A percentile compares a stretch with the other conserved stretches of the same genome.
Conservation (phyloP, 345 rosid genomes). For the Aurinia saxatilis region DNA sequence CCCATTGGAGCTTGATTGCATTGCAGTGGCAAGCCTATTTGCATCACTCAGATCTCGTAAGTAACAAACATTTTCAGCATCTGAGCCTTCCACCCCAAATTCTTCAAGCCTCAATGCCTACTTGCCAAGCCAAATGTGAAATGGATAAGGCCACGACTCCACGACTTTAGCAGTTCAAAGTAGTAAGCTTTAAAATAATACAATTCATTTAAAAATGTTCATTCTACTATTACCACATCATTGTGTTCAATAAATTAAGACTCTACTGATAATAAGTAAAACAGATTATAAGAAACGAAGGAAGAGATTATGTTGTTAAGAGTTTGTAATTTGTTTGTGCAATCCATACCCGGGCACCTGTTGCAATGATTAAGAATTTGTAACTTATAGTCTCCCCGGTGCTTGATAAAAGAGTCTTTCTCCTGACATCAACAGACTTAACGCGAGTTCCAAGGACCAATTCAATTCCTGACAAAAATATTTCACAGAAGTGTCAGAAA, state of each 20-base stretch:
- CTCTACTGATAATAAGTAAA: not conserved
- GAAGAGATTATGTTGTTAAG: not conserved
- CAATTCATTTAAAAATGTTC: not conserved
- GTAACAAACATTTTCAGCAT: conserved; percentile 91
- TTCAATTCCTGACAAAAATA: conserved; percentile 66
- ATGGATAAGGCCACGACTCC: conserved; percentile 18
- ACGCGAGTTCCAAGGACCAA: conserved; percentile 90
- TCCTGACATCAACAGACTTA: conserved; percentile 82
- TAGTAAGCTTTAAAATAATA: not conserved
- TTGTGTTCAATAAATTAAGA: not conserved
- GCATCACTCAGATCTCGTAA: conserved; percentile 82
- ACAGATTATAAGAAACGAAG: not conserved
- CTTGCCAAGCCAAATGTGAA: not conserved
- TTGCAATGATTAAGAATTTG: conserved; percentile 79
- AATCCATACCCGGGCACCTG: conserved; percentile 96
- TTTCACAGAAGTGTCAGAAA: not conserved
- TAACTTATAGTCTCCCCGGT: conserved; percentile 93
- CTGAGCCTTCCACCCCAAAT: conserved; percentile 81
- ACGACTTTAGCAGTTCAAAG: not conserved
- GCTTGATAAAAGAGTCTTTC: conserved; percentile 77
- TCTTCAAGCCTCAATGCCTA: conserved; percentile 96
- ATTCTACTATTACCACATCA: not conserved
- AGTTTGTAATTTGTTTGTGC: conserved; percentile 11
- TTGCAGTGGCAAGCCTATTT: conserved; percentile 63
- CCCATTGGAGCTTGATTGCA: conserved; percentile 55